Percentiles rank a stretch among this genome's conserved stretches.
phyloP scores from a whole-genome alignment of 78 protist species.

The slime mould (Dictyostelium discoideum) region dicty_2.7 NC_007088.5:2476501-2477000 shows the following conservation, averaged over 20 bases:
- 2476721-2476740: not conserved
- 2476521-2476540: not conserved
- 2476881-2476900: not conserved
- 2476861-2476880: not conserved
- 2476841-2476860: not conserved
- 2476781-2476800: not conserved
- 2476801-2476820: not conserved
- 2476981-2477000: not conserved
- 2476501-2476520: not conserved
- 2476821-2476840: not conserved
- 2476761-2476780: not conserved
- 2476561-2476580: not conserved
- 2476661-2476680: too few species aligned
- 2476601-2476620: not conserved
- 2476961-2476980: not conserved
- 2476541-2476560: not conserved
- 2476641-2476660: not conserved
- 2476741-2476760: not conserved
- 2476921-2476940: not conserved
- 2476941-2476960: not conserved
- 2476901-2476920: not conserved
- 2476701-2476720: not conserved
- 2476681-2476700: too few species aligned
- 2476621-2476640: not conserved
- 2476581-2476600: not conserved